phyloP scores from a whole-genome alignment of 116 monocot genomes.

The Posidonia oceanica region DNA sequence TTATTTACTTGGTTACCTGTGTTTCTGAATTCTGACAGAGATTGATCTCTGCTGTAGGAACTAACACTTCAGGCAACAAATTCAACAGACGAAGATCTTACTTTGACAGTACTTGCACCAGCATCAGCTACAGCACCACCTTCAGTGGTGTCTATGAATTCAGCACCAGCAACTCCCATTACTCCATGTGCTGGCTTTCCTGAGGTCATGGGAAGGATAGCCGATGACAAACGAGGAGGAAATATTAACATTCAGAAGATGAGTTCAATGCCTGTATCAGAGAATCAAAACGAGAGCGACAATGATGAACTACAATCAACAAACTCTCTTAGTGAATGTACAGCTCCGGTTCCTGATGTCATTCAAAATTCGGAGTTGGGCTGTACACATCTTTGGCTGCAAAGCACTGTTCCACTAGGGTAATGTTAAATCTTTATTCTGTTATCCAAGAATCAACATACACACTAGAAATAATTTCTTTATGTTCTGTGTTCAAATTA shows the following conservation, averaged over 20 bases:
- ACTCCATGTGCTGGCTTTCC: conserved; percentile 25
- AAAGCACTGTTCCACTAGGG: conserved; percentile 92
- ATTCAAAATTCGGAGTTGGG: conserved; percentile 34
- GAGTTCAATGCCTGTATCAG: conserved; percentile 29
- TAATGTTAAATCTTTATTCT: conserved; percentile 13
- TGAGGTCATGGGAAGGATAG: conserved; percentile 17
- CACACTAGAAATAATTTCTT: neutral
- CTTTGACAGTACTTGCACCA: conserved; percentile 75
- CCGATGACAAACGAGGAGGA: conserved; percentile 13
- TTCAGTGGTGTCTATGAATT: conserved; percentile 52
- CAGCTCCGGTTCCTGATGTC: conserved; percentile 22
- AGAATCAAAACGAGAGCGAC: conserved; percentile 28
- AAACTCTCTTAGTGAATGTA: conserved; percentile 23
- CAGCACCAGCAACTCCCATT: conserved; percentile 32
- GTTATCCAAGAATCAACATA: too few relatives aligned
- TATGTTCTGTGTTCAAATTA: conserved; percentile 9
- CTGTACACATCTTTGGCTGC: conserved; percentile 88
- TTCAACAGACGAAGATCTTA: conserved; percentile 77
- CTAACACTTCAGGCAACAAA: conserved; percentile 90
- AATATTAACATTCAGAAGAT: conserved; percentile 16
- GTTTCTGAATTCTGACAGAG: neutral
- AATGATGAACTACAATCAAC: conserved; percentile 19
- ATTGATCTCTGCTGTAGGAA: conserved; percentile 23
- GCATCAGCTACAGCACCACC: conserved; percentile 53
- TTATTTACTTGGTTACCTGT: too few relatives aligned